These are phyloP conservation scores for Plasmodium knowlesi DNA, from an alignment of 169 alveolate genomes.

Conservation along the genomic window DNA sequence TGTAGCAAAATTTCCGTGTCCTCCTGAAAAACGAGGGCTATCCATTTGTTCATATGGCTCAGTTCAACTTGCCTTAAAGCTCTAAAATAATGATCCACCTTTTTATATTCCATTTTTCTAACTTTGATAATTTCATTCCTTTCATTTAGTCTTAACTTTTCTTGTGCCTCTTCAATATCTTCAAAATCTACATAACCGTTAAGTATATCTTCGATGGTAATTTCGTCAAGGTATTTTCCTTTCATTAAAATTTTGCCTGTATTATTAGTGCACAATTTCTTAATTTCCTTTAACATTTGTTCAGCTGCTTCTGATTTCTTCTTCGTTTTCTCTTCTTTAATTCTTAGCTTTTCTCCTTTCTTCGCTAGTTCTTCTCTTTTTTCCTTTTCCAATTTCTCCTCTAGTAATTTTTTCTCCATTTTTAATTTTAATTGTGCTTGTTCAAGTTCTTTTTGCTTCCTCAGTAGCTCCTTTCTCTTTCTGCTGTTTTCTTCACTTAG, in stretches of 20 bases:
- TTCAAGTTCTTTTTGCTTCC: conserved; percentile 86
- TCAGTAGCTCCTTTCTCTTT: conserved; percentile 84
- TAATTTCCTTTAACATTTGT: conserved; percentile 82
- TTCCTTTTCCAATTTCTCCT: conserved; percentile 84
- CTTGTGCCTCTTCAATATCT: conserved; percentile 91
- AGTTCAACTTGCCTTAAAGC: conserved; percentile 88
- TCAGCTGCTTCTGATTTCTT: conserved; percentile 81
- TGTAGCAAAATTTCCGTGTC: conserved; percentile 80
- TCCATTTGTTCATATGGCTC: conserved; percentile 81
- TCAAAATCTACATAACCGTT: conserved; percentile 90
- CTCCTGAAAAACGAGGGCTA: conserved; percentile 77
- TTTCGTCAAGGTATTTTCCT: conserved; percentile 90
- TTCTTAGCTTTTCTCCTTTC: conserved; percentile 83
- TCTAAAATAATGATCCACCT: conserved; percentile 89
- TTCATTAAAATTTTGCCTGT: conserved; percentile 84
- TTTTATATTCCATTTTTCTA: conserved; percentile 87
- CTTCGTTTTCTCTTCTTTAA: conserved; percentile 79
- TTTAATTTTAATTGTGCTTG: conserved; percentile 87
- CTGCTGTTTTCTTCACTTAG: conserved; percentile 77
- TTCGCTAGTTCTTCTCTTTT: conserved; percentile 85
- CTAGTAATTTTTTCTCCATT: conserved; percentile 87
- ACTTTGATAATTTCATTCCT: conserved; percentile 87
- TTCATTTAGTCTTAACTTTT: conserved; percentile 84
- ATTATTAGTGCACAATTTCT: conserved; percentile 83
- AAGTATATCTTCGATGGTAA: conserved; percentile 88